Base-by-base conservation (phyloP, 2,329 filamentous ascomycete species). In the Colletotrichum chrysophilum region DNA sequence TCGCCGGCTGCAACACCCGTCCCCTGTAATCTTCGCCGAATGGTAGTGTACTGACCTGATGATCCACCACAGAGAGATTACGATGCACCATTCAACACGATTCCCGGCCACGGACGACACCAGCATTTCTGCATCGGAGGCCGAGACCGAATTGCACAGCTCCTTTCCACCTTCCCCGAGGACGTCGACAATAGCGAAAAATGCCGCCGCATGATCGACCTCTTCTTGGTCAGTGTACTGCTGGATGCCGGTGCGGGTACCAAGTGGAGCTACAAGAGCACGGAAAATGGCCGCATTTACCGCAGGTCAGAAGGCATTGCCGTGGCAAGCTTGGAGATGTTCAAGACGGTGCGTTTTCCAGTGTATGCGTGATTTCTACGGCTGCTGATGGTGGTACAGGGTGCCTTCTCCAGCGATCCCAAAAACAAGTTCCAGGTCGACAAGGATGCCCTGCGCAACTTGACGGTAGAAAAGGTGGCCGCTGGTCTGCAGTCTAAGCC, bases 181-280 rank as follows among this genome's bases (percentile, higher is more conserved):
- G 89, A 89, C 13, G 87, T 96, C 55, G 94, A 97, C 83, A 90
- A 88, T 77, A 91, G 92, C 72, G 94, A 96, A 85, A 91, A 92
- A 77, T 95, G 94, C 75, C 92, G 94, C 77, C 91, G 95, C 77
- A 85, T 96, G 77, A 90, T 96, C 75, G 94, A 96, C 79, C 89
- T 96, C 43, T 96, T 96, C 85, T 87, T 96, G 56, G 82, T 97
- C 77, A 96, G 95, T 66, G 95, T 97, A 9, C 87, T 97, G 66
- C 89, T 97, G 10, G 95, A 97, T 82, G 95, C 97, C 6, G 97
- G 97, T 55, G 96, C 97, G 3, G 97, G 97, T 55, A 96, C 93
- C 4, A 90, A 92, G 78, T 99, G 97, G 97, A 93, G 93, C 79
- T 99, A 98, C 87, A 97, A 95, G 87, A 98, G 95, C 82, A 93